Evolutionary conservation across 768 basidiomycete genomes (phyloP), one percentile per base, ranked within the genome.

Genomic region (Sporobolomyces phaffii): DNA sequence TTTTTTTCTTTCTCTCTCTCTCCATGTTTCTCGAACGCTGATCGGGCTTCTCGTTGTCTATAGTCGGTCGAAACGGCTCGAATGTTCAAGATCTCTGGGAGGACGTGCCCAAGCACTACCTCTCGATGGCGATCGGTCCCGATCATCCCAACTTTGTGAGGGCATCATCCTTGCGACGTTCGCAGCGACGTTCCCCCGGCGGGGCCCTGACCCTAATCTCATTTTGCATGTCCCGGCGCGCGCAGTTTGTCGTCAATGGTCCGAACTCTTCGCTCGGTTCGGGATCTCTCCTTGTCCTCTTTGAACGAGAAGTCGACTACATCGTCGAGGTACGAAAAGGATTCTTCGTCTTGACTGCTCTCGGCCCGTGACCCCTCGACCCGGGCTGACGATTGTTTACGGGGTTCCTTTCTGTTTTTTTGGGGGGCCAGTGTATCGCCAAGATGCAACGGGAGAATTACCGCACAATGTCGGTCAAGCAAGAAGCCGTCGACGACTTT

Each of bases 401-500:
- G n/a, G n/a, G n/a, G n/a, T n/a, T n/a, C n/a, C n/a, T n/a, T n/a
- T n/a, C n/a, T n/a, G n/a, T n/a, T n/a, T n/a, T n/a, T n/a, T n/a
- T n/a, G n/a, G n/a, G n/a, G n/a, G n/a, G 8, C 5, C 45, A 65
- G 48, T 38, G 36, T 15, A 80, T 84, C 15, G 70, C 80, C 70
- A 87, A 87, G 78, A 73, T 87, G 75, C 84, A 86, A 73, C 78
- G 83, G 17, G 86, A 87, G 77, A 78, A 83, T 26, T 64, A 86
- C 75, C 84, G 83, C 77, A 84, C 83, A 54, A 83, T 87, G 33
- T 83, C 85, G 60, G 81, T 82, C 20, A 85, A 84, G 76, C 72
- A 73, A 24, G 82, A 82, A 70, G 86, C 87, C 1, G 83, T 85
- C 28, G 78, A 81, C 31, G 86, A 86, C 57, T 87, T 83, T 73